Evolutionary conservation across 495 filamentous ascomycete species (phyloP).

Genomic region (Echria macrotheca): DNA sequence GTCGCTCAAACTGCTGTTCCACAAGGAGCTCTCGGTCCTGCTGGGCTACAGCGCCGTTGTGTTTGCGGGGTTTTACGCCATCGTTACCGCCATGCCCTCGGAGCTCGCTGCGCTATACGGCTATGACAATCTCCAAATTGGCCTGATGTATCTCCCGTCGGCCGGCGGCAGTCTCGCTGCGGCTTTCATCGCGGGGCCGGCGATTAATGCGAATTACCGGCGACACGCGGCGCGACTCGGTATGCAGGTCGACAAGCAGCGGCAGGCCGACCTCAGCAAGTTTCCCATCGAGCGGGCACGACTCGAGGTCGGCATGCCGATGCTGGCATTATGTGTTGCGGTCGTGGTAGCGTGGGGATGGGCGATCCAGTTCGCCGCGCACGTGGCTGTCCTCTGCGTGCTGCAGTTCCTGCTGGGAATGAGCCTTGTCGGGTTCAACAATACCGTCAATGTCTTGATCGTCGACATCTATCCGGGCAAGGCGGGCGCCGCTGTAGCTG

Average conservation of each 20-base stretch:
- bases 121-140: slow-evolving; percentile 54
- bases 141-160: slow-evolving; percentile 51
- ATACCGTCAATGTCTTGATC: slow-evolving; percentile 48
- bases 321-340: slow-evolving; percentile 35
- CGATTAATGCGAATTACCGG: slow-evolving; percentile 49
- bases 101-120: slow-evolving; percentile 50
- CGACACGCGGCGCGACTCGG: slow-evolving; percentile 36
- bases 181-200: slow-evolving; percentile 46
- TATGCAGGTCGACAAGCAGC: slow-evolving; percentile 41
- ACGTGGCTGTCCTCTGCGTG: slow-evolving; percentile 44
- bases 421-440: slow-evolving; percentile 45
- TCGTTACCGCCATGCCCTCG: slow-evolving; percentile 44
- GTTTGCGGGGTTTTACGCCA: slow-evolving; percentile 57
- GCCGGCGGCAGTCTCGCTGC: slow-evolving; percentile 58
- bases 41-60: slow-evolving; percentile 52
- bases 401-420: slow-evolving; percentile 53
- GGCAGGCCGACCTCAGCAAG: slow-evolving; percentile 41
- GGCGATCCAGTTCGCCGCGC: slow-evolving; percentile 35
- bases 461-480: slow-evolving; percentile 60
- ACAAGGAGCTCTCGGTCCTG: slow-evolving; percentile 57
- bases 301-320: slow-evolving; percentile 51
- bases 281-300: slow-evolving; percentile 65
- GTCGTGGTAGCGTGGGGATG: slow-evolving; percentile 53
- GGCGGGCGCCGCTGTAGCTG: slow-evolving; percentile 61
- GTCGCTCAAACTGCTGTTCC: slow-evolving; percentile 53